Conservation (phyloP, 441 rosid species). For the Populus tomentosa region DNA sequence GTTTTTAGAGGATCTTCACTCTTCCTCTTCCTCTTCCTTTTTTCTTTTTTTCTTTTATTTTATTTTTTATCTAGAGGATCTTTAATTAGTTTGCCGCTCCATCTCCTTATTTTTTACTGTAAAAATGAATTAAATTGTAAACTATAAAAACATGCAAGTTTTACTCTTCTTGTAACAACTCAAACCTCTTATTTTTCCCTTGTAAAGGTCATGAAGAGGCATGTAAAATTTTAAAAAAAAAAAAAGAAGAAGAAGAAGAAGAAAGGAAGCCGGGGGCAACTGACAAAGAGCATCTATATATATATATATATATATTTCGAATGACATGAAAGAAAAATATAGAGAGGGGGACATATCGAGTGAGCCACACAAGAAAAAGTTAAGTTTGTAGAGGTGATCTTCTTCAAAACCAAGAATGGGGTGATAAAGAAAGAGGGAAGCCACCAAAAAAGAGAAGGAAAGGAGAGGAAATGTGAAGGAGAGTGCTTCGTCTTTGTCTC, state of each 20-base stretch:
- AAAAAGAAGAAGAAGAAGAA: too few relatives aligned
- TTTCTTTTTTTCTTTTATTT: too few relatives aligned
- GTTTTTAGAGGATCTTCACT: too few relatives aligned
- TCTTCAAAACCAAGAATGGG: conserved; percentile 34
- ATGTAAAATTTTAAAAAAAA: too few relatives aligned
- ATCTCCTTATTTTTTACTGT: too few relatives aligned
- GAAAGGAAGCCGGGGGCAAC: neutral
- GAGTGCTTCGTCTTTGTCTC: conserved; percentile 41
- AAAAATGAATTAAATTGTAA: too few relatives aligned
- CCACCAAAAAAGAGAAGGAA: conserved; percentile 10
- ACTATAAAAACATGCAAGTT: too few relatives aligned
- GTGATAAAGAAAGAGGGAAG: conserved; percentile 32
- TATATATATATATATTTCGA: neutral
- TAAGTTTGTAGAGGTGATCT: conserved; percentile 27
- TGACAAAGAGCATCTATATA: neutral
- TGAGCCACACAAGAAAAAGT: conserved; percentile 16
- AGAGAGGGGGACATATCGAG: neutral
- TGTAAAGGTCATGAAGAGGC: neutral
- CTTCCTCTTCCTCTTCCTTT: too few relatives aligned
- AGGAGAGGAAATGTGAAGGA: conserved; percentile 24
- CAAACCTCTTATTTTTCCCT: neutral
- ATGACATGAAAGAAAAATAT: neutral
- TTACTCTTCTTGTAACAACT: neutral
- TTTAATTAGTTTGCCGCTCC: too few relatives aligned
- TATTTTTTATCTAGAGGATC: too few relatives aligned